Evolutionary conservation across 306 rosid species (phyloP), one percentile per base, ranked within the genome.

Genomic region (Dalbergia oliveri): DNA sequence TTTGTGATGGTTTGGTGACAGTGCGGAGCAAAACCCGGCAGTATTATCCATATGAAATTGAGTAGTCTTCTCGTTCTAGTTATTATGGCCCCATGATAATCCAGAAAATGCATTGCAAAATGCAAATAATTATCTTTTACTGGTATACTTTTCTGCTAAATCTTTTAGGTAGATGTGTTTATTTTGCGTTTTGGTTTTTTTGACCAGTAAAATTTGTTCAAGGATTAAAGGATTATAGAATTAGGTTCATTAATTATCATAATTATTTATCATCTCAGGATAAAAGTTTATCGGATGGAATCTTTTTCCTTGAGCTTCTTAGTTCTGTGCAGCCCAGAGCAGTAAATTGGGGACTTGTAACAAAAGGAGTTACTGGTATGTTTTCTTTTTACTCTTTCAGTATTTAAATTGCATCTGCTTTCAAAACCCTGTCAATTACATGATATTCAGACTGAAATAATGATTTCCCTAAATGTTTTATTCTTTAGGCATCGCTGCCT

Each of bases 301-400:
- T 88, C 45, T 95, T 93, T 80, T 95, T 95, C 91, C 98, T 95
- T 56, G 96, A 95, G 85, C 93, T 95, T 82, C 99, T 95, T 50
- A 91, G 98, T 84, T 88, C 93, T 15, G 98, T 95, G 83, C 94
- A 91, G 50, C 90, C 94, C 11, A 89, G 98, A 89, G 92, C 87
- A 61, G 99, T 95, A 15, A 91, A 93, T 81, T 95, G 98, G 98
- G 92, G 94, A 65, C 94, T 95, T 19, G 92, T 95, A 60, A 95
- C 97, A 47, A 95, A 93, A 85, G 99, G 99, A 60, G 80, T 71
- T 33, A 89, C 97, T 3, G 97, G 99, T 95, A 86, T 66, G 83
- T 69, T 71, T 84, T 78, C 81, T 72, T 66, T 21, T 39, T 10
- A 45, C 66, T 39, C 59, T 21, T 21, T 63, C 18, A 14, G 16